Evolutionary conservation across 192 early-diverging fungal genomes (phyloP).

Genomic region (Coemansia sp.): DNA sequence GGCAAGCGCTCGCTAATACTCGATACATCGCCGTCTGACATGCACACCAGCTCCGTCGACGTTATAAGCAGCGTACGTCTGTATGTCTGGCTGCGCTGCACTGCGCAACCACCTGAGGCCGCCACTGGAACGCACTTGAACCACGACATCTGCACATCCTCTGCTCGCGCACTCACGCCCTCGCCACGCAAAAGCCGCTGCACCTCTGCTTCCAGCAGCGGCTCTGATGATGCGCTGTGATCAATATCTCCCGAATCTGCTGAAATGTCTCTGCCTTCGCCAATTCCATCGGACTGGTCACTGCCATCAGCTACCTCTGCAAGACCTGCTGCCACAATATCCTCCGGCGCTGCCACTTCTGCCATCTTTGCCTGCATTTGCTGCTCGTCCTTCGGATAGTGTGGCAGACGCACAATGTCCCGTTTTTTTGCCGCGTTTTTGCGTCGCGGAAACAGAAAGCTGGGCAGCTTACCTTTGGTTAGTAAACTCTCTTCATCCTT

Average conservation of each 20-base stretch:
- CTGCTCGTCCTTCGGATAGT: conserved; percentile 15
- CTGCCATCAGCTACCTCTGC: conserved; percentile 1
- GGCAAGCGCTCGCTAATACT: conserved; percentile 4
- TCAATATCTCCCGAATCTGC: neutral
- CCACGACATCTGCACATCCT: conserved; percentile 1
- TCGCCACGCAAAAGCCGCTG: conserved; percentile 20
- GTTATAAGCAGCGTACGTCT: conserved; percentile 20
- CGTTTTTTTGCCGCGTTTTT: conserved; percentile 17
- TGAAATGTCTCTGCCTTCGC: neutral
- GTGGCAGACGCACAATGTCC: conserved; percentile 36
- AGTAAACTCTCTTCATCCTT: neutral
- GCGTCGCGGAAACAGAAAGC: conserved; percentile 48
- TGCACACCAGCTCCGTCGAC: conserved; percentile 15
- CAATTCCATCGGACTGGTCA: neutral
- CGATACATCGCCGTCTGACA: neutral
- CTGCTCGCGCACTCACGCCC: conserved; percentile 1
- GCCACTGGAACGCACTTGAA: conserved; percentile 15
- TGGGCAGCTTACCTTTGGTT: conserved; percentile 35
- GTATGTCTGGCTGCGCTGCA: conserved; percentile 11
- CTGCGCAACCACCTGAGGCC: conserved; percentile 13
- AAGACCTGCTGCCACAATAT: conserved; percentile 5
- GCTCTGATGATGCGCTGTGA: neutral
- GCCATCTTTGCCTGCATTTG: neutral
- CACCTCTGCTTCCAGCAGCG: conserved; percentile 10
- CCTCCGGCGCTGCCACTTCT: neutral